Evolutionary conservation across 345 rosid species (phyloP), one percentile per base, ranked within the genome.

Genomic region (Cardamine resedifolia): DNA sequence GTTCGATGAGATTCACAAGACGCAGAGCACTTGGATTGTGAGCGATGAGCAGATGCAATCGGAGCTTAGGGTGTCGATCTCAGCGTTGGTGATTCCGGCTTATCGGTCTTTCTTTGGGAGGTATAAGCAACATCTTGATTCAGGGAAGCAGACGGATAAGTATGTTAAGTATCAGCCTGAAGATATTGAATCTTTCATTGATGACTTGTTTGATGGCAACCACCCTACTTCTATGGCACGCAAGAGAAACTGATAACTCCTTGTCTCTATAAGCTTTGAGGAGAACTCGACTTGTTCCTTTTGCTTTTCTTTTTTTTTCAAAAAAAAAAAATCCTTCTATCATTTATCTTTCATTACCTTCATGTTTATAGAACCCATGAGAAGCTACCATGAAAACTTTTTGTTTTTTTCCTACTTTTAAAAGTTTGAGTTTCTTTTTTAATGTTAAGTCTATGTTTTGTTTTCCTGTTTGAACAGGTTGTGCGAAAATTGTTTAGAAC

Each of bases 1-100:
- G 91, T 89, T 94, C 41, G 98, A 94, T 16, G 98, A 94, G 77
- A 91, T 94, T 43, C 92, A 86, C 71, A 85, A 75, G 87, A 86
- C 94, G 41, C 97, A 94, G 72, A 85, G 87, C 55, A 65, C 90
- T 4, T 94, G 98, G 98, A 86, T 94, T 30, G 96, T 91, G 55
- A 82, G 87, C 27, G 96, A 94, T 53, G 92, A 86, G 70, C 97
- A 91, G 79, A 83, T 94, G 30, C 91, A 91, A 60, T 89, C 95
- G 1, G 98, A 94, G 90, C 90, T 91, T 2, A 67, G 96, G 79
- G 87, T 89, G 2, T 89, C 98, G 3, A 87, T 94, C 56, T 53
- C 96, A 1, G 89, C 95, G 1, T 81, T 94, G 45, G 83, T 94
- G 77, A 94, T 86, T 27, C 97, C 97, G 6, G 96, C 98, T 2